Evolutionary conservation across 495 filamentous ascomycete genomes (phyloP).

Genomic region (Zalerion maritima): DNA sequence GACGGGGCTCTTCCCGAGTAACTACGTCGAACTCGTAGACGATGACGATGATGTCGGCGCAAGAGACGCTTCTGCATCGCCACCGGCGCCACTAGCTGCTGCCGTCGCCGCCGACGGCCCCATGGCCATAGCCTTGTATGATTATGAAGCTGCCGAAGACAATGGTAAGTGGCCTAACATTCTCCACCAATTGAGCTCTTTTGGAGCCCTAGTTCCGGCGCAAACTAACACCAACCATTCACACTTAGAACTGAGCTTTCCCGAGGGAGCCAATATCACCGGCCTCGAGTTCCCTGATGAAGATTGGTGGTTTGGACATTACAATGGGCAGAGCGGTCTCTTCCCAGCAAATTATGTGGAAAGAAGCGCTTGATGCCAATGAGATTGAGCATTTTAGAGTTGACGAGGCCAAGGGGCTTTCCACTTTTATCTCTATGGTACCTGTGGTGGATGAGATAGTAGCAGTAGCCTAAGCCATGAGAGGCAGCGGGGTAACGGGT

Average conservation of each 20-base stretch:
- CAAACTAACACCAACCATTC: no score
- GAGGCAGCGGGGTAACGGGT: no score
- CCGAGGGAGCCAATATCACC: conserved; percentile 68
- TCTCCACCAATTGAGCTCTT: no score
- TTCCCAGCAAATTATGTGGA: conserved; percentile 83
- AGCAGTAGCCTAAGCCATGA: no score
- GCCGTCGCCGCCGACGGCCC: conserved; percentile 27
- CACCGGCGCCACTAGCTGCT: conserved; percentile 14
- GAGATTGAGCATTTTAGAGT: no score
- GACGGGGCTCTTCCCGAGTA: conserved; percentile 83
- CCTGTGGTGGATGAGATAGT: no score
- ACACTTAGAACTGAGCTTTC: conserved; percentile 64
- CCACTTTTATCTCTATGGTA: no score
- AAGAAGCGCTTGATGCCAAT: no score
- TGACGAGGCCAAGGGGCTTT: no score
- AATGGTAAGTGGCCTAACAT: conserved; percentile 51
- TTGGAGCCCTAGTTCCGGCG: no score
- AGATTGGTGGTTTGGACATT: conserved; percentile 94
- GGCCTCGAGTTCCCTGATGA: conserved; percentile 83
- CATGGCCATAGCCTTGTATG: conserved; percentile 76
- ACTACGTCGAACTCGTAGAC: conserved; percentile 82
- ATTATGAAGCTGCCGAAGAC: conserved; percentile 95
- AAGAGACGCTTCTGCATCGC: conserved; percentile 13
- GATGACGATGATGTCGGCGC: conserved; percentile 24
- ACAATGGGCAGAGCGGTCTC: conserved; percentile 63